Percentiles rank a stretch among this genome's conserved stretches.
Evolutionary conservation across 148 eudicot genomes (phyloP).

Genomic region (Hydrangea macrophylla): DNA sequence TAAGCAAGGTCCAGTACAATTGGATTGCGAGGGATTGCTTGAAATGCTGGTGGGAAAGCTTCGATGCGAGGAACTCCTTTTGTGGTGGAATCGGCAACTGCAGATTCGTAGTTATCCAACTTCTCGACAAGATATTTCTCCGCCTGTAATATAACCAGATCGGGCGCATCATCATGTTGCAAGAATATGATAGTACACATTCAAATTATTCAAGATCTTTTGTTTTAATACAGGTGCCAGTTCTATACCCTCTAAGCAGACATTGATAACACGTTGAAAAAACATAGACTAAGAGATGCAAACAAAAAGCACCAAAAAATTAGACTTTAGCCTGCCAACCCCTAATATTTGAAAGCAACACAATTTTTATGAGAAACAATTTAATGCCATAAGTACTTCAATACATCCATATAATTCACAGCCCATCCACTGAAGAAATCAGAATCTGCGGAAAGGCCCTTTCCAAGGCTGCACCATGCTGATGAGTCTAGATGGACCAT

Average conservation of each 20-base stretch:
- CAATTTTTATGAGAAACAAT: not conserved
- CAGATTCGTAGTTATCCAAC: slow-evolving; percentile 73
- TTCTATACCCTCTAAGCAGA: not conserved
- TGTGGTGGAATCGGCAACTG: slow-evolving; percentile 59
- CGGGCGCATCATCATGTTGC: not conserved
- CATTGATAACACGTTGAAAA: not conserved
- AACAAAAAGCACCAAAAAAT: too few relatives aligned
- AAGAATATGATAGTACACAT: not conserved
- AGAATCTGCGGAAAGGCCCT: not conserved
- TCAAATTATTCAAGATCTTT: not conserved
- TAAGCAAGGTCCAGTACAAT: slow-evolving; percentile 82
- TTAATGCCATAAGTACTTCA: not conserved
- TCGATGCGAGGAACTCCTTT: slow-evolving; percentile 63
- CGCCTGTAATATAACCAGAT: slow-evolving; percentile 31
- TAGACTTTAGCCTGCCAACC: too few relatives aligned
- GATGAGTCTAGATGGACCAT: not conserved
- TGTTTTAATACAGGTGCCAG: not conserved
- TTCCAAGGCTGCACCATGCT: not conserved
- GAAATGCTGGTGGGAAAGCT: slow-evolving; percentile 74
- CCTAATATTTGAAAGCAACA: not conserved
- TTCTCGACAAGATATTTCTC: slow-evolving; percentile 72
- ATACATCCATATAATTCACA: not conserved
- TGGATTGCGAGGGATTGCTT: slow-evolving; percentile 70
- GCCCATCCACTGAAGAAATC: not conserved
- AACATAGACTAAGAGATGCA: too few relatives aligned